phyloP scores from a whole-genome alignment of 2,329 filamentous ascomycete genomes.

The Elsinoe ampelina region DNA sequence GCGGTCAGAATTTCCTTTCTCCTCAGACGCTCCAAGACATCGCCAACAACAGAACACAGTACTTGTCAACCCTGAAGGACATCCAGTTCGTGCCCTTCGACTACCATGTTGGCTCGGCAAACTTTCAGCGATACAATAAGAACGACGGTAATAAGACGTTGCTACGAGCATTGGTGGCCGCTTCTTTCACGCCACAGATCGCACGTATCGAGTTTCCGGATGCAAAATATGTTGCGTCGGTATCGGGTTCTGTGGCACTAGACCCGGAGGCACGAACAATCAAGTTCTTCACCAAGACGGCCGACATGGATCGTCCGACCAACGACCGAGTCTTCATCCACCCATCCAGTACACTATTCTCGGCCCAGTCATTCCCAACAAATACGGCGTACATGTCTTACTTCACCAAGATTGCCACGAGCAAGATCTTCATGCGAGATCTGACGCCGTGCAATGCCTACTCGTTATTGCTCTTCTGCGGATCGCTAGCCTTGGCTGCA shows the following conservation, averaged over 20 bases:
- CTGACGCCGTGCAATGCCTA: constrained; percentile 90
- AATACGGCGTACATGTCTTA: constrained; percentile 75
- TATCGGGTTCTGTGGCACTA: constrained; percentile 81
- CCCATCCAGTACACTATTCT: constrained; percentile 78
- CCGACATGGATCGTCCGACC: background rate
- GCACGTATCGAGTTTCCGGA: constrained; percentile 88
- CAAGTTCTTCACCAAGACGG: constrained; percentile 60
- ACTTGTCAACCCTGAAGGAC: constrained; percentile 75
- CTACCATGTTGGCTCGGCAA: constrained; percentile 23
- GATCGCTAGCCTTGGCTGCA: constrained; percentile 76
- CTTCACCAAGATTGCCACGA: constrained; percentile 84
- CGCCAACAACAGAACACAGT: constrained; percentile 74
- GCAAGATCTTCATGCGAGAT: constrained; percentile 85
- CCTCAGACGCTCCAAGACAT: constrained; percentile 81
- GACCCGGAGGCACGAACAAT: constrained; percentile 89
- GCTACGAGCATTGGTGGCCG: constrained; percentile 41
- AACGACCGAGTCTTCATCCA: constrained; percentile 73
- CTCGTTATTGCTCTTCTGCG: constrained; percentile 78
- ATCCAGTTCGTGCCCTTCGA: constrained; percentile 60
- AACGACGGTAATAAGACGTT: constrained; percentile 39
- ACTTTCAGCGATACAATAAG: constrained; percentile 34
- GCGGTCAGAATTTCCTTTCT: constrained; percentile 75
- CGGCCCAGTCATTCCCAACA: constrained; percentile 65
- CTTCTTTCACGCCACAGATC: constrained; percentile 62
- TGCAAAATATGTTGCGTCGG: constrained; percentile 83